Percentiles rank a stretch among this genome's conserved stretches.
Evolutionary conservation across 1,284 basidiomycete species (phyloP).

Genomic region (Puccinia brachypodii): DNA sequence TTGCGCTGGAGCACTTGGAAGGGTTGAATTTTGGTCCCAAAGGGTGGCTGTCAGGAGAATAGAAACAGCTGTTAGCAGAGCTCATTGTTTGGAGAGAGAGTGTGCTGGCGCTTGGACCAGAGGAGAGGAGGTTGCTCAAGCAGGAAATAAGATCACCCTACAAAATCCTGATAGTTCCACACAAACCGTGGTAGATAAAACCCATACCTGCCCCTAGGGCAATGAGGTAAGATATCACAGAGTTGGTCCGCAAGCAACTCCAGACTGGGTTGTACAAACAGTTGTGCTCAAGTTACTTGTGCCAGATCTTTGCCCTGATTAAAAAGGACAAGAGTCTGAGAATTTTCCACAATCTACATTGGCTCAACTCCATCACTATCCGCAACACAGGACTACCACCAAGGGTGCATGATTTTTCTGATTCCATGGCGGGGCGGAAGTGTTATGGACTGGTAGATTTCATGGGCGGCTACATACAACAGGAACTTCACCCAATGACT

Average conservation of each 20-base stretch:
- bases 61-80: too few relatives aligned
- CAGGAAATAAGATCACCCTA: neutral
- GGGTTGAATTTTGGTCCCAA: too few relatives aligned
- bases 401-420: constrained; percentile 18
- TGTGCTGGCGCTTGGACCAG: neutral
- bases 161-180: neutral
- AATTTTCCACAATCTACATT: neutral
- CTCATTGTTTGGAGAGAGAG: neutral
- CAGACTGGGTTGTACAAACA: neutral
- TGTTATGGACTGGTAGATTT: too few relatives aligned
- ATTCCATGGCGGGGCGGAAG: neutral
- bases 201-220: neutral
- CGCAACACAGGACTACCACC: neutral
- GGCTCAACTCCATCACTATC: neutral
- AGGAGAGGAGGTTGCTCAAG: neutral
- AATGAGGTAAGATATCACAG: neutral
- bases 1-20: too few relatives aligned
- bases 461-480: neutral
- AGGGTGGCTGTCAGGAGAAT: too few relatives aligned
- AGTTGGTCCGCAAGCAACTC: neutral
- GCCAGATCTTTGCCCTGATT: neutral
- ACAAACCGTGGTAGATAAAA: neutral
- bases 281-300: neutral
- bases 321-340: neutral
- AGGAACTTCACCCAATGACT: neutral